Percentiles rank a stretch among this genome's conserved stretches.
These are phyloP conservation scores for Fistulinella staudtii DNA, from an alignment of 1,284 basidiomycete genomes.

Conservation along the genomic window DNA sequence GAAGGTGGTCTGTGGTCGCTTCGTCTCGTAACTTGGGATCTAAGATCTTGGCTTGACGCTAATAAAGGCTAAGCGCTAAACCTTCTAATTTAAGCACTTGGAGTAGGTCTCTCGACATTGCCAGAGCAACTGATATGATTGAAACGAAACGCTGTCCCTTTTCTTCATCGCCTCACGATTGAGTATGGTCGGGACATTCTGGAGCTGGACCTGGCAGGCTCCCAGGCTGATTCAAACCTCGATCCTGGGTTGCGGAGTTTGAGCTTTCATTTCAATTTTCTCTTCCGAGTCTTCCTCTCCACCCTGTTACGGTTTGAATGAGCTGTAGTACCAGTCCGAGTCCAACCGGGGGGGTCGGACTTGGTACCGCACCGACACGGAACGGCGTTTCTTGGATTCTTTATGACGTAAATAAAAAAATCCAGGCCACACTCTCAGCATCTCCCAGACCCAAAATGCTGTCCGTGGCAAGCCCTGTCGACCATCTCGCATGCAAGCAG, in stretches of 20 bases:
- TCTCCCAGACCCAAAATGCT: slow-evolving; percentile 13
- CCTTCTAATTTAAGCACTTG: neutral
- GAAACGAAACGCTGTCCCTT: neutral
- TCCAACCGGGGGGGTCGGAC: neutral
- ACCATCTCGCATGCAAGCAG: neutral
- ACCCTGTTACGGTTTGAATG: neutral
- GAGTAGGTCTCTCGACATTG: neutral
- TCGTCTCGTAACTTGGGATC: slow-evolving; percentile 20
- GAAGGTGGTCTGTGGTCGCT: neutral
- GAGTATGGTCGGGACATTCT: no score
- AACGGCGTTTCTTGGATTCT: neutral
- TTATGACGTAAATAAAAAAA: slow-evolving; percentile 14
- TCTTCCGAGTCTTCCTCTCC: neutral
- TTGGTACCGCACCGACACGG: neutral
- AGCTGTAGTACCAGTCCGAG: no score
- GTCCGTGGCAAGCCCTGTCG: slow-evolving; percentile 11
- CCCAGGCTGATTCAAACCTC: no score
- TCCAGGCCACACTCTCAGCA: slow-evolving; percentile 1
- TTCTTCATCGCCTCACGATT: no score
- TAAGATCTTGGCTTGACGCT: slow-evolving; percentile 1
- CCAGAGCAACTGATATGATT: neutral
- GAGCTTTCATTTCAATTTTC: neutral
- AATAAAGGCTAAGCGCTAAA: slow-evolving; percentile 16
- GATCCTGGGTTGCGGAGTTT: no score
- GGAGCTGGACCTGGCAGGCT: no score